Evolutionary conservation across 306 rosid species (phyloP).

Genomic region (Quercus glauca): DNA sequence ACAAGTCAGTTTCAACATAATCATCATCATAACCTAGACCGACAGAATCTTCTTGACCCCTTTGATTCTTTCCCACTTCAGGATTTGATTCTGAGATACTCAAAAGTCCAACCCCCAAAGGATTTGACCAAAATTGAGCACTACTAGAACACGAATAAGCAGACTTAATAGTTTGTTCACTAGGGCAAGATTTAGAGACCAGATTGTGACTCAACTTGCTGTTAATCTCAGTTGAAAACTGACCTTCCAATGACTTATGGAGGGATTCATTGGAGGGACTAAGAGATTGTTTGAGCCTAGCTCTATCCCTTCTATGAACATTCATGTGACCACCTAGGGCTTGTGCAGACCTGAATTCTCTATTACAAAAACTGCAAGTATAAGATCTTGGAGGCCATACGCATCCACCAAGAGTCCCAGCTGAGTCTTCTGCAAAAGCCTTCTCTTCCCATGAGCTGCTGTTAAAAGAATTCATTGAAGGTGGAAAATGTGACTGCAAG

Average conservation of each 20-base stretch:
- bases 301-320: constrained; percentile 86
- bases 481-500: constrained; percentile 32
- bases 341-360: constrained; percentile 92
- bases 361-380: constrained; percentile 70
- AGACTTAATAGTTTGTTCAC: constrained; percentile 16
- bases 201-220: constrained; percentile 1
- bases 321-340: constrained; percentile 99
- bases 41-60: constrained; percentile 14
- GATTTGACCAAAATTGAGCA: background rate
- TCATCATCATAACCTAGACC: constrained; percentile 11
- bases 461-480: constrained; percentile 19
- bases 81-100: constrained; percentile 17
- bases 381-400: constrained; percentile 94
- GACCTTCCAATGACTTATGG: constrained; percentile 23
- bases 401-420: constrained; percentile 52
- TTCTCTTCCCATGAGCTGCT: constrained; percentile 68
- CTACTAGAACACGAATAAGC: constrained; percentile 13
- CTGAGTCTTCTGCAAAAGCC: constrained; percentile 79
- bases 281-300: constrained; percentile 61
- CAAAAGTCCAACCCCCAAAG: background rate
- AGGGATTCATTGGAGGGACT: constrained; percentile 21
- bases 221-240: constrained; percentile 9
- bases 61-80: constrained; percentile 20
- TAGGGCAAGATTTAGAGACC: constrained; percentile 5
- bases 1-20: constrained; percentile 55